Base-by-base conservation (phyloP, 2,329 filamentous ascomycete species). In the Cercospora canescens region DNA sequence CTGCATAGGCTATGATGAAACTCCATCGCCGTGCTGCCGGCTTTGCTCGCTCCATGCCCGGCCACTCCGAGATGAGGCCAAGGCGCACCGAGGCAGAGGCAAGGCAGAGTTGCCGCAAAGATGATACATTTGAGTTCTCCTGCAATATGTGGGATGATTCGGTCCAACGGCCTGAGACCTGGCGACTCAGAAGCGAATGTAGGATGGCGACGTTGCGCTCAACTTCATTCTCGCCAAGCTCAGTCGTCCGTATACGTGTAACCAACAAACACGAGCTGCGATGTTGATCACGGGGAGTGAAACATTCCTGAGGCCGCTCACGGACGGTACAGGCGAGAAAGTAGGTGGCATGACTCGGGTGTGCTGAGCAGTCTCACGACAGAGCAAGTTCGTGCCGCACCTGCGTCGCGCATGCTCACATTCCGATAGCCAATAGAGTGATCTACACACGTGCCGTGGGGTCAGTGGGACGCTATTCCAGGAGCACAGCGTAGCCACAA, bases 361-460 rank as follows among this genome's bases (percentile, higher is more conserved):
- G 26, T 14, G 8, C 28, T 45, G 37, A 28, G 59, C 24, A 52
- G 59, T 61, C 59, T 61, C 41, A 52, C 41, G 32, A 52, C 21
- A 32, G 52, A 34, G 35, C 28, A 32, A 56, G n/a, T 56, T 56
- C 52, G 28, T 35, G 52, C 50, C 28, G 50, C 50, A 32, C 24
- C 24, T 54, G n/a, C n/a, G n/a, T n/a, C n/a, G n/a, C 41, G 34
- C 34, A 11, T 35, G 32, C 4, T 28, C 45, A 50, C 59, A 50
- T 60, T 61, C 41, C 59, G 41, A 50, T 41, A 61, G 28, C 59
- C 59, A 60, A 61, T 52, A 61, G 59, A 52, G 59, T 32, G 59
- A 61, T 61, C 59, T 52, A 21, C 59, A 61, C 26, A 21, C 30
- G 41, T 50, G 28, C 59, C 3, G 16, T 32, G 41, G 41, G n/a